Evolutionary conservation across 23 red algal genomes (phyloP).

Genomic region (Cyanidiococcus yangmingshanensis): DNA sequence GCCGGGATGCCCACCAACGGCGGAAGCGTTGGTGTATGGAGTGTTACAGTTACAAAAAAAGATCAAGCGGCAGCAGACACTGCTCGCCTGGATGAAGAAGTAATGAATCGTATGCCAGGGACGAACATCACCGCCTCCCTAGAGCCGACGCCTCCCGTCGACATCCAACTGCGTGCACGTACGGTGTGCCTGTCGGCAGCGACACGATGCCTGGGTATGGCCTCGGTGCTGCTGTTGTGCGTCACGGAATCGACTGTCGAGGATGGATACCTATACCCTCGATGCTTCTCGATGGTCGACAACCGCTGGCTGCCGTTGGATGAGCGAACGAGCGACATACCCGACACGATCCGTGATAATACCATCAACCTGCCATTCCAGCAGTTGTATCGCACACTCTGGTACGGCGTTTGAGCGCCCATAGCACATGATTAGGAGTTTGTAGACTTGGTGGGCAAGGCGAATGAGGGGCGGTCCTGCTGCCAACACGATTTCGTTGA

Average conservation of each 20-base stretch:
- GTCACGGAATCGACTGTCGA: too few species aligned
- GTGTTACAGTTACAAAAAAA: slow-evolving; percentile 99
- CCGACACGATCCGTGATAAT: slow-evolving; percentile 82
- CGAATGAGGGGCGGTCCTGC: slow-evolving; percentile 8
- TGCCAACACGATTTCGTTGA: slow-evolving; percentile 46
- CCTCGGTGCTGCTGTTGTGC: too few species aligned
- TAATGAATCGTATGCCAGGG: too few species aligned
- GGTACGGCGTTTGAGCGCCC: slow-evolving; percentile 42
- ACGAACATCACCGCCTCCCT: too few species aligned
- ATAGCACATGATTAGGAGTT: slow-evolving; percentile 54
- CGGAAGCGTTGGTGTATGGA: slow-evolving; percentile 58
- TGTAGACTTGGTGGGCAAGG: slow-evolving; percentile 19
- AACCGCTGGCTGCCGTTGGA: not conserved
- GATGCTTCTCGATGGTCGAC: too few species aligned
- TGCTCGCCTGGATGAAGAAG: slow-evolving; percentile 86
- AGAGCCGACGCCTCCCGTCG: too few species aligned
- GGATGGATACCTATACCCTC: too few species aligned
- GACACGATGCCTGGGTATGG: too few species aligned
- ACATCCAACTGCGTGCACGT: too few species aligned
- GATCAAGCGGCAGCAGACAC: slow-evolving; percentile 78
- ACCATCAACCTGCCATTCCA: slow-evolving; percentile 54
- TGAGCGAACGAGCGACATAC: slow-evolving; percentile 34
- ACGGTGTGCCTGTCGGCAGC: too few species aligned
- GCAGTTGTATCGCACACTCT: slow-evolving; percentile 32
- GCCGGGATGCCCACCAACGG: slow-evolving; percentile 92